A percentile compares a stretch with the other conserved stretches of the same genome.
Evolutionary conservation across 805 yeast genomes (phyloP).

Genomic region (Wickerhamiella dianesei): DNA sequence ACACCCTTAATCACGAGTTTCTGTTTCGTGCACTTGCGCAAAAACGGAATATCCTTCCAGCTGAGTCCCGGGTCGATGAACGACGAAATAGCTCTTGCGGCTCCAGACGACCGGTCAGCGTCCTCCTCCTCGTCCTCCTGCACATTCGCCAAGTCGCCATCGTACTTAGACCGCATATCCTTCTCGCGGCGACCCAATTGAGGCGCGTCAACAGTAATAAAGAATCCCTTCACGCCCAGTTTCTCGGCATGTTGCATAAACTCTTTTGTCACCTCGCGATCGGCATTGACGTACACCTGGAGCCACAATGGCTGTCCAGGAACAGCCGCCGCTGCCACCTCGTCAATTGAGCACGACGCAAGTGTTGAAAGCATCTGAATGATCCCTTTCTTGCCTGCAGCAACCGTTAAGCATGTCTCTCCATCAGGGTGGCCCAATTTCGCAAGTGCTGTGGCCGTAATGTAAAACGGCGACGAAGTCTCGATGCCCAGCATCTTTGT

Average conservation of each 20-base stretch:
- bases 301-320: slow-evolving; percentile 73
- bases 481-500: slow-evolving; percentile 65
- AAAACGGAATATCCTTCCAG: slow-evolving; percentile 18
- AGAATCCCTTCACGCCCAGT: slow-evolving; percentile 67
- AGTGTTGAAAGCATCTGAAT: slow-evolving; percentile 89
- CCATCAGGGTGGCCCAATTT: slow-evolving; percentile 90
- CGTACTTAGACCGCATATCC: slow-evolving; percentile 58
- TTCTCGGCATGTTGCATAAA: slow-evolving; percentile 59
- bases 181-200: slow-evolving; percentile 83
- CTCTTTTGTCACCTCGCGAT: slow-evolving; percentile 47
- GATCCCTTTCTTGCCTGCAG: slow-evolving; percentile 56
- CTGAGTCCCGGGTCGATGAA: slow-evolving; percentile 57
- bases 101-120: slow-evolving; percentile 59
- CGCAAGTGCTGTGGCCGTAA: slow-evolving; percentile 86
- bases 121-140: slow-evolving; percentile 30
- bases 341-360: slow-evolving; percentile 80
- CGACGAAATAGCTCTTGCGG: slow-evolving; percentile 73
- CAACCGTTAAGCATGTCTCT: slow-evolving; percentile 70
- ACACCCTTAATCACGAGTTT: slow-evolving; percentile 61
- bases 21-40: slow-evolving; percentile 9
- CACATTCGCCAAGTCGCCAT: slow-evolving; percentile 36
- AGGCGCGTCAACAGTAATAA: slow-evolving; percentile 79
- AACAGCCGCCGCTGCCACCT: slow-evolving; percentile 56
- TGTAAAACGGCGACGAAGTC: slow-evolving; percentile 67
- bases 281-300: slow-evolving; percentile 72